These are phyloP conservation scores for Rhynchosporium graminicola DNA, from an alignment of 2,329 filamentous ascomycete genomes.

Conservation along the genomic window DNA sequence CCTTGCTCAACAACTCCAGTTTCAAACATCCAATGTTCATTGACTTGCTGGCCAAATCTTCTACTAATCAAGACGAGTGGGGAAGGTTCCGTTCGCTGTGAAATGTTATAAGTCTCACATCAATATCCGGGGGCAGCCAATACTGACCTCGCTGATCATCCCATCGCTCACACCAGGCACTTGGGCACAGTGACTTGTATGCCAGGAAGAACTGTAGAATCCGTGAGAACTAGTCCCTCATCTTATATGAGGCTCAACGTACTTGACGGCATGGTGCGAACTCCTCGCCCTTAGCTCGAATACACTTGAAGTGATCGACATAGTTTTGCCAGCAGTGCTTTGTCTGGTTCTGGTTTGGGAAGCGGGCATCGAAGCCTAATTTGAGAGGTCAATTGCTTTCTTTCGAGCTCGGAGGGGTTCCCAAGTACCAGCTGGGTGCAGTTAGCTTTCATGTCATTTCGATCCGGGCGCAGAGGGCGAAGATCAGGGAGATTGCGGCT, in stretches of 20 bases:
- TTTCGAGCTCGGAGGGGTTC: slow-evolving; percentile 17
- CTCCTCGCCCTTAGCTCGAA: slow-evolving; percentile 96
- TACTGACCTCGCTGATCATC: slow-evolving; percentile 91
- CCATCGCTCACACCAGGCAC: slow-evolving; percentile 91
- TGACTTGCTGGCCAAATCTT: slow-evolving; percentile 8
- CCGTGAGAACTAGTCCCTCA: slow-evolving; percentile 42
- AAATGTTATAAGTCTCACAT: slow-evolving; percentile 27
- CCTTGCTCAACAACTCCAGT: slow-evolving; percentile 28
- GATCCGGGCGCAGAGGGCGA: slow-evolving; percentile 22
- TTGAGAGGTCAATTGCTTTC: slow-evolving; percentile 27
- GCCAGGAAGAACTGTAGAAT: slow-evolving; percentile 82
- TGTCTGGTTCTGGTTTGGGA: slow-evolving; percentile 97
- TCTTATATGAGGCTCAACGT: slow-evolving; percentile 42
- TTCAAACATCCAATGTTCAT: slow-evolving; percentile 20
- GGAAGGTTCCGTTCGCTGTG: slow-evolving; percentile 68
- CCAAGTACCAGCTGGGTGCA: slow-evolving; percentile 50
- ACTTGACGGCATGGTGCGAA: slow-evolving; percentile 97
- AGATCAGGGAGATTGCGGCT: slow-evolving; percentile 43
- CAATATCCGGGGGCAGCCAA: not conserved
- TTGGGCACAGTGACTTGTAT: slow-evolving; percentile 97
- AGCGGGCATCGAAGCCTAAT: slow-evolving; percentile 95
- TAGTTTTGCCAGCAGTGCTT: slow-evolving; percentile 99
- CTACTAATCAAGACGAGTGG: slow-evolving; percentile 60
- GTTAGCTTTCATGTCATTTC: slow-evolving; percentile 45
- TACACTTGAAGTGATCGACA: slow-evolving; percentile 99